Conservation (phyloP, 116 monocot species). For the Zostera marina region DNA sequence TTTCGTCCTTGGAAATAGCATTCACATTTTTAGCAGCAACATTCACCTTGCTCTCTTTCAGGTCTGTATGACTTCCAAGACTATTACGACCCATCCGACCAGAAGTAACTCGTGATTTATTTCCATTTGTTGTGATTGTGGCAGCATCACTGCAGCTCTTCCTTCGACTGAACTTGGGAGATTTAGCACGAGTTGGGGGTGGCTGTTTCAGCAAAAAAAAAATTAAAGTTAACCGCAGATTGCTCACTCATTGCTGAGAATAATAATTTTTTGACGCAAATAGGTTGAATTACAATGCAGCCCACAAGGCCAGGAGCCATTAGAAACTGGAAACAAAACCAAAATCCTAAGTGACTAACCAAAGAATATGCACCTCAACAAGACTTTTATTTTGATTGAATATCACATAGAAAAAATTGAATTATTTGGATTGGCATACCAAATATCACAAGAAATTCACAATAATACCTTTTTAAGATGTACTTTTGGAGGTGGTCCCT, state of each 20-base stretch:
- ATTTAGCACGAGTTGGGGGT: constrained; percentile 56
- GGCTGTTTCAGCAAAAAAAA: constrained; percentile 9
- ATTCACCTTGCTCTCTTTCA: neutral
- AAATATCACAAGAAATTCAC: neutral
- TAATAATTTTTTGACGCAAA: too few relatives aligned
- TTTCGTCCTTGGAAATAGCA: neutral
- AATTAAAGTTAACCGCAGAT: neutral
- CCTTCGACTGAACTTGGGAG: constrained; percentile 42
- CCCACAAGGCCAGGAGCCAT: too few relatives aligned
- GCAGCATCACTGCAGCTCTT: constrained; percentile 39
- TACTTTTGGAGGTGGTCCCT: constrained; percentile 71
- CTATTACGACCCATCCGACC: constrained; percentile 19
- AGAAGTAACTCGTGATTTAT: constrained; percentile 4
- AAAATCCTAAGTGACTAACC: too few relatives aligned
- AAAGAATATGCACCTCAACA: too few relatives aligned
- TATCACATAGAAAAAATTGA: too few relatives aligned
- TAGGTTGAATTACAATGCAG: too few relatives aligned
- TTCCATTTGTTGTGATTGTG: constrained; percentile 3
- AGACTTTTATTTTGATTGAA: too few relatives aligned
- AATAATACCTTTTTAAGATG: constrained; percentile 69
- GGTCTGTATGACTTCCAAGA: constrained; percentile 20
- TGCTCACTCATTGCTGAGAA: neutral
- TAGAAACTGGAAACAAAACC: too few relatives aligned
- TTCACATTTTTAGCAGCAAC: neutral
- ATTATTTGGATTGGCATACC: too few relatives aligned